Evolutionary conservation across 78 protist genomes (phyloP), one percentile per base, ranked within the genome.

Genomic region (Tieghemostelium lacteum): DNA sequence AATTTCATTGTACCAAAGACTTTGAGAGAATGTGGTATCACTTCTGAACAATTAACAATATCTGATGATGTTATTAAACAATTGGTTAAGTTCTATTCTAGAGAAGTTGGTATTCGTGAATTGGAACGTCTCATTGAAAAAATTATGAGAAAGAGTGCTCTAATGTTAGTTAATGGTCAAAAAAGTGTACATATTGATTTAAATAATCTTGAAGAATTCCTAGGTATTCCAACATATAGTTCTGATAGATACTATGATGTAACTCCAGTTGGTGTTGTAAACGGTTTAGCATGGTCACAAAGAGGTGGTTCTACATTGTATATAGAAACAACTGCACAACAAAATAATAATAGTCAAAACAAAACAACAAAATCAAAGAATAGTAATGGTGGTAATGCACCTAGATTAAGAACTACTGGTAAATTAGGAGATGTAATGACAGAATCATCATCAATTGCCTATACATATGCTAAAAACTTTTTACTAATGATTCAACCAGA

Each of bases 81-180:
- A 31, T 50, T 97, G n/a, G 95, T 96, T 10, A 28, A 40, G 26
- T 40, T 60, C 52, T 97, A 98, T 86, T 95, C 96, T 86, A 78
- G 98, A 60, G 99, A 98, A 78, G 93, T 93, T 22, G 99, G 99
- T 37, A 97, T 97, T 10, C 75, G 98, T 22, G 92, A 91, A 26
- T 92, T 98, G 28, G 94, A 96, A 65, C 78, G 96, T 80, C 73
- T 95, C 49, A 45, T 97, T 3, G 98, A 97, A 63, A 77, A 89
- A 64, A 91, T 97, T 29, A 73, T 67, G 88, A 85, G 98, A 72
- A 98, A 98, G 71, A 83, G 86, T 0, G 99, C 99, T 7, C 60
- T 92, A 65, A 92, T 75, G 34, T 55, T 97, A 10, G 95, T 88
- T 0, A 69, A 67, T 67, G 88, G 88, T 33, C 29, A 55, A 36